Conservation (phyloP, 805 yeast species). For the Candida piceae region DNA sequence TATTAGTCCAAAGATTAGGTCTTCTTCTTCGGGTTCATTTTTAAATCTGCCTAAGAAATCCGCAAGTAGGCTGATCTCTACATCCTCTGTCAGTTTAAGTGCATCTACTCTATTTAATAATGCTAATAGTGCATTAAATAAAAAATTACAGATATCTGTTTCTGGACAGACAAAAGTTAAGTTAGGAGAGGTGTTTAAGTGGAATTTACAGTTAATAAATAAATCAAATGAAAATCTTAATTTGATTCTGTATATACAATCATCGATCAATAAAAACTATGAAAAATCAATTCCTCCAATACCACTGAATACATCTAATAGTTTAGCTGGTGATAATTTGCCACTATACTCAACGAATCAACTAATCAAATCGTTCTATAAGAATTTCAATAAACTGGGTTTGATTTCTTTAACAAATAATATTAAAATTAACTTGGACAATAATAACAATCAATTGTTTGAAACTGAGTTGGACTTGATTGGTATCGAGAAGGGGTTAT, state of each 20-base stretch:
- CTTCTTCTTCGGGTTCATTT: conserved; percentile 13
- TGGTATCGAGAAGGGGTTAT: conserved; percentile 62
- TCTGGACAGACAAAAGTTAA: conserved; percentile 57
- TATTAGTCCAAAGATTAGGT: conserved; percentile 6
- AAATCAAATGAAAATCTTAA: conserved; percentile 45
- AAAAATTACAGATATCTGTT: conserved; percentile 47
- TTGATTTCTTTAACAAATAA: conserved; percentile 62
- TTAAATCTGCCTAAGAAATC: conserved; percentile 18
- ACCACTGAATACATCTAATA: conserved; percentile 24
- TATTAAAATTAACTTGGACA: conserved; percentile 51
- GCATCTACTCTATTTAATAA: not conserved
- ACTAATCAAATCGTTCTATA: conserved; percentile 24
- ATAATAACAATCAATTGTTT: conserved; percentile 36
- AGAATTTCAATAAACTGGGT: conserved; percentile 45
- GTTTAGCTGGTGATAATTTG: conserved; percentile 19
- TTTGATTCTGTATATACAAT: conserved; percentile 45
- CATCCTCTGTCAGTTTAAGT: conserved; percentile 20
- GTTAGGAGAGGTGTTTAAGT: conserved; percentile 54
- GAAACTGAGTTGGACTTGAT: conserved; percentile 58
- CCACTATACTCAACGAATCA: conserved; percentile 27
- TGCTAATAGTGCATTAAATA: conserved; percentile 1
- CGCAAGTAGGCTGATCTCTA: conserved; percentile 16
- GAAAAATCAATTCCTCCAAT: conserved; percentile 34
- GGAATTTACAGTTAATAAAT: conserved; percentile 67
- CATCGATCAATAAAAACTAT: conserved; percentile 29